Percentiles rank a stretch among this genome's conserved stretches.
Evolutionary conservation across 805 yeast genomes (phyloP).

Genomic region (Candida yuanshanica): DNA sequence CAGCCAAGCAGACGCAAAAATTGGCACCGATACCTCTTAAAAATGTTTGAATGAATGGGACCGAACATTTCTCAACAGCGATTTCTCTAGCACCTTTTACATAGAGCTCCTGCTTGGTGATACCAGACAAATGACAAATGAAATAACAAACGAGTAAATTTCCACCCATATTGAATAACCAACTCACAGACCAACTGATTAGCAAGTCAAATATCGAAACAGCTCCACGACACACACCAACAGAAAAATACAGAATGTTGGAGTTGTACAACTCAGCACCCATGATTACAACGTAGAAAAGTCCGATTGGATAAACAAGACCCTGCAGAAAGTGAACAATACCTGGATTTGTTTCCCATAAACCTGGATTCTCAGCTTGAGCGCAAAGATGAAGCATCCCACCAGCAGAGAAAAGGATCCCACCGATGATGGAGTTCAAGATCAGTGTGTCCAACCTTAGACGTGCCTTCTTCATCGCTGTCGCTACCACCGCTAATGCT

Average conservation of each 20-base stretch:
- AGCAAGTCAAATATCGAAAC: conserved; percentile 57
- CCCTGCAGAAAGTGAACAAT: conserved; percentile 53
- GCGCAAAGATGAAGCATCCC: conserved; percentile 61
- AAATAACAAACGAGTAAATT: conserved; percentile 63
- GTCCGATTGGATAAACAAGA: conserved; percentile 59
- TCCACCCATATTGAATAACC: conserved; percentile 60
- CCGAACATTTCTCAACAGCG: conserved; percentile 37
- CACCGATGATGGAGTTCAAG: conserved; percentile 65
- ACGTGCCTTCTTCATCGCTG: conserved; percentile 78
- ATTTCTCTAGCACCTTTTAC: conserved; percentile 43
- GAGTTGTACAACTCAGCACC: conserved; percentile 77
- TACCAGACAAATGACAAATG: conserved; percentile 51
- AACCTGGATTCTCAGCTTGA: conserved; percentile 44
- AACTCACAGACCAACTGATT: conserved; percentile 62
- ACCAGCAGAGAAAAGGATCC: conserved; percentile 61
- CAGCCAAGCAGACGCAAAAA: conserved; percentile 69
- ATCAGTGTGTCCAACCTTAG: conserved; percentile 53
- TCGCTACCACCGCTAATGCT: conserved; percentile 79
- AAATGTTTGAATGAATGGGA: conserved; percentile 55
- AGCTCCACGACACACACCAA: conserved; percentile 65
- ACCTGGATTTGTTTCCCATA: conserved; percentile 43
- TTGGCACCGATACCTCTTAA: conserved; percentile 73
- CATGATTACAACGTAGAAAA: conserved; percentile 67
- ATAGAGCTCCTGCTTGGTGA: conserved; percentile 36
- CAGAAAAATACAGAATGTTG: conserved; percentile 64